Conservation (phyloP, 75 land plant species). For the Larix kaempferi region DNA sequence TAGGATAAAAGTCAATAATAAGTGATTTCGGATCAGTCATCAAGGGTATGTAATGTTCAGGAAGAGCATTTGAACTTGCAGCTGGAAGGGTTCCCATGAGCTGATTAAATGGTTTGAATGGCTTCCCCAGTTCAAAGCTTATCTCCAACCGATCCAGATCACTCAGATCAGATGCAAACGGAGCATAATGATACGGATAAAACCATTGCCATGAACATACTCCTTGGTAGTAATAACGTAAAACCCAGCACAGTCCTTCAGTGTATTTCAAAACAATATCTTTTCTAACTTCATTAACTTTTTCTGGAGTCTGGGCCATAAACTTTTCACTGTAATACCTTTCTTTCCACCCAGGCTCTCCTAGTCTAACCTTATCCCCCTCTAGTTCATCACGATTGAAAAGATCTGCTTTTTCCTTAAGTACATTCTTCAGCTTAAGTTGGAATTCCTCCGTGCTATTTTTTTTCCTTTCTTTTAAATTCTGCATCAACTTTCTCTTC, state of each 20-base stretch:
- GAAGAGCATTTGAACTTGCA: conserved; percentile 75
- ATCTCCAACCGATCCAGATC: conserved; percentile 64
- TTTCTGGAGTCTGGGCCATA: conserved; percentile 51
- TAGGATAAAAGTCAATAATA: conserved; percentile 69
- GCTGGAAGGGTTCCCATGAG: conserved; percentile 88
- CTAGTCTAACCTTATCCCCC: conserved; percentile 84
- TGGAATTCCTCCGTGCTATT: conserved; percentile 75
- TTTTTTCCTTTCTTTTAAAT: not conserved
- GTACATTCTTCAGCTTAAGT: conserved; percentile 46
- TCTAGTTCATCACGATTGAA: conserved; percentile 33
- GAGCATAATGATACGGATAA: conserved; percentile 94
- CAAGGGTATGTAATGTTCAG: conserved; percentile 64
- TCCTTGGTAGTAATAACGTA: conserved; percentile 98
- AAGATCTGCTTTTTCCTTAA: not conserved
- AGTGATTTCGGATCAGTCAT: conserved; percentile 84
- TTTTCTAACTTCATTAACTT: conserved; percentile 58
- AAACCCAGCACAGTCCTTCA: conserved; percentile 96
- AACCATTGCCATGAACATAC: conserved; percentile 99
- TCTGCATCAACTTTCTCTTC: not conserved
- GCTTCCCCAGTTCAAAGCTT: conserved; percentile 70
- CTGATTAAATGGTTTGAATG: conserved; percentile 93
- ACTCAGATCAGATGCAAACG: conserved; percentile 89
- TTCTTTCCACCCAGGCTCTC: conserved; percentile 94
- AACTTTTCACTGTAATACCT: conserved; percentile 96
- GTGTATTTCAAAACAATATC: conserved; percentile 83